Conservation (phyloP, 257 asterid genomes). For the Penstemon davidsonii region DNA sequence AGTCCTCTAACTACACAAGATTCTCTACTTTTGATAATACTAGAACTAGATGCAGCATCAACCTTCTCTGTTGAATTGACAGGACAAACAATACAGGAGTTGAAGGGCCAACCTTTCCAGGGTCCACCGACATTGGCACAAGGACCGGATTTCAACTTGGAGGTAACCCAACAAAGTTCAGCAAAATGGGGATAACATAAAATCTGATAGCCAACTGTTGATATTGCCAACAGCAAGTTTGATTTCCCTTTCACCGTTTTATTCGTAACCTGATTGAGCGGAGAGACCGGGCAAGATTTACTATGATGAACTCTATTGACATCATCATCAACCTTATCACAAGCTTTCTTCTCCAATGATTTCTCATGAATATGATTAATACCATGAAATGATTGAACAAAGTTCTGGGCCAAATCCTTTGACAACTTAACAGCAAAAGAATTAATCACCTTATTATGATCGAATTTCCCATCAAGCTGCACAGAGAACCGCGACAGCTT, state of each 20-base stretch:
- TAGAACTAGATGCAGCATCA: slow-evolving; percentile 42
- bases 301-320: slow-evolving; percentile 31
- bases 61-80: slow-evolving; percentile 42
- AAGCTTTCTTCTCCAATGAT: slow-evolving; percentile 37
- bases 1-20: slow-evolving; percentile 75
- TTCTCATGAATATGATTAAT: slow-evolving; percentile 48
- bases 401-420: slow-evolving; percentile 71
- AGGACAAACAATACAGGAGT: slow-evolving; percentile 84
- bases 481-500: slow-evolving; percentile 62
- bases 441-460: slow-evolving; percentile 49
- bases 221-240: slow-evolving; percentile 69
- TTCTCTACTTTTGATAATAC: slow-evolving; percentile 48
- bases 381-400: slow-evolving; percentile 60
- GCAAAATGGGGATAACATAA: slow-evolving; percentile 93
- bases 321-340: slow-evolving; percentile 36
- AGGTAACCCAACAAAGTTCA: slow-evolving; percentile 97
- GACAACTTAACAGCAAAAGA: slow-evolving; percentile 64
- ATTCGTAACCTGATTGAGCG: slow-evolving; percentile 38
- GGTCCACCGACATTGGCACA: slow-evolving; percentile 66
- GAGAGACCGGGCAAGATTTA: slow-evolving; percentile 40
- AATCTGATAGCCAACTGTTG: slow-evolving; percentile 87
- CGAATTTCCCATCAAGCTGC: slow-evolving; percentile 68
- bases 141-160: slow-evolving; percentile 94
- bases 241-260: slow-evolving; percentile 67
- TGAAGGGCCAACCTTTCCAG: slow-evolving; percentile 97